Percentiles rank a stretch among this genome's conserved stretches.
These are phyloP conservation scores for Cutaneotrichosporon cavernicola DNA, from an alignment of 1,284 basidiomycete species.

Conservation along the genomic window DNA sequence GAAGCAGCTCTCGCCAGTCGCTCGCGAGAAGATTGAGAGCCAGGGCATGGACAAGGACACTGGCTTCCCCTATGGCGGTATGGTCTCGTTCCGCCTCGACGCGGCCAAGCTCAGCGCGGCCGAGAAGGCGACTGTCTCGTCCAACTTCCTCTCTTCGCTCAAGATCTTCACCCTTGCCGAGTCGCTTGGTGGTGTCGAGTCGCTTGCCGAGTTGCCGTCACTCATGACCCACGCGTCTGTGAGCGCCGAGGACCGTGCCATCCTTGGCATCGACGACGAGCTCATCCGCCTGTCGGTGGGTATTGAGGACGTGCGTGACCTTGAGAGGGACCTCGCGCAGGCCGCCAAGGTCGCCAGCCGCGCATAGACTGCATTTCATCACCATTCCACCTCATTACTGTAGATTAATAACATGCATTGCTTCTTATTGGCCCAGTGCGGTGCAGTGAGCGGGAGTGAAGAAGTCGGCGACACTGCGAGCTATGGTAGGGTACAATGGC, in stretches of 20 bases:
- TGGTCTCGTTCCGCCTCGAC: constrained; percentile 59
- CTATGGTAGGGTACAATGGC: too few relatives aligned
- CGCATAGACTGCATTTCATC: constrained; percentile 1
- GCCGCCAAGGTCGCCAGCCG: constrained; percentile 56
- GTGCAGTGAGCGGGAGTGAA: too few relatives aligned
- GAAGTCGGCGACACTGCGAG: too few relatives aligned
- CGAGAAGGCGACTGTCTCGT: constrained; percentile 55
- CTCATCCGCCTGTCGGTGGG: constrained; percentile 82
- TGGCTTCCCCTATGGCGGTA: constrained; percentile 72
- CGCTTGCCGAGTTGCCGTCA: constrained; percentile 76
- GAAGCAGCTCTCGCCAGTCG: constrained; percentile 22
- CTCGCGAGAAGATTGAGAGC: constrained; percentile 21
- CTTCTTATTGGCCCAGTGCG: not conserved
- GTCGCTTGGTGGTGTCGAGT: constrained; percentile 87
- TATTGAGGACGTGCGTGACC: constrained; percentile 80
- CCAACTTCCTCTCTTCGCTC: constrained; percentile 66
- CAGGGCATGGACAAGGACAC: constrained; percentile 41
- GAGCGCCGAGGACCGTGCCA: constrained; percentile 52
- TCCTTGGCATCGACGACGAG: constrained; percentile 76
- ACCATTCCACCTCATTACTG: not conserved
- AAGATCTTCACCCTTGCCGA: constrained; percentile 83
- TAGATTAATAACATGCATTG: constrained; percentile 10
- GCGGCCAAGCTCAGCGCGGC: constrained; percentile 17
- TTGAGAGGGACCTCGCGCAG: constrained; percentile 70
- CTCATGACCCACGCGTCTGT: constrained; percentile 65